Base-by-base conservation (phyloP, 805 yeast genomes). In the Yamadazyma scolyti region DNA sequence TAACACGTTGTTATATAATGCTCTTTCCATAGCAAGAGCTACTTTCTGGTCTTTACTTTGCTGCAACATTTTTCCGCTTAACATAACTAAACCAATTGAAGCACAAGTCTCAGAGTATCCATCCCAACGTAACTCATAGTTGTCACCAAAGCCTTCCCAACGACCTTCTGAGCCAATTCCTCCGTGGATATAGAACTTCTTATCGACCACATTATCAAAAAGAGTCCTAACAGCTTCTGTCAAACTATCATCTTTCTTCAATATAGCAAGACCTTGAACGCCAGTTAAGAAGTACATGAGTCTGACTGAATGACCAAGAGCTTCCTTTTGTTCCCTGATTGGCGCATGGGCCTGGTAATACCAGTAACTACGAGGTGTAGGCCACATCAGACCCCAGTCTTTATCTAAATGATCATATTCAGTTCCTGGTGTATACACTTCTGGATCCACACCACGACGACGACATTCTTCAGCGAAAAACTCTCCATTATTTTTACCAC, bases 21-120 rank as follows among this genome's bases (percentile, higher is more conserved):
- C 48, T 25, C 47, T 32, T 32, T 47, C 53, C 46, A 43, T 40
- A 8, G 39, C 43, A 13, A 33, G 26, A 10, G 52, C 46, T 21
- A 41, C 42, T 13, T 37, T 36, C 10, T 24, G 15, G 23, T 46
- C 38, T 13, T 44, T 31, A 5, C 27, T 23, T 22, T 38, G 37
- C 14, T 23, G 20, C 13, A 50, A 30, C 31, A 50, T 46, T 22
- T 37, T 33, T 23, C 43, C 32, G 17, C 42, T 44, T 4, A 47
- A 25, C 25, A 48, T 40, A 3, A 47, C 25, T 14, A 50, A 32
- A 5, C 46, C 51, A 24, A 47, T 43, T 3, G 54, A 42, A 8
- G 56, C 56, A 39, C 56, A 50, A 2, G 54, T 48, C 28, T 50
- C 56, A n/a, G 41, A 36, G 25, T 50, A 50, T 20, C 54, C 41